These are phyloP conservation scores for Hypoxylon sp. DNA, from an alignment of 2,329 filamentous ascomycete species.

Conservation along the genomic window DNA sequence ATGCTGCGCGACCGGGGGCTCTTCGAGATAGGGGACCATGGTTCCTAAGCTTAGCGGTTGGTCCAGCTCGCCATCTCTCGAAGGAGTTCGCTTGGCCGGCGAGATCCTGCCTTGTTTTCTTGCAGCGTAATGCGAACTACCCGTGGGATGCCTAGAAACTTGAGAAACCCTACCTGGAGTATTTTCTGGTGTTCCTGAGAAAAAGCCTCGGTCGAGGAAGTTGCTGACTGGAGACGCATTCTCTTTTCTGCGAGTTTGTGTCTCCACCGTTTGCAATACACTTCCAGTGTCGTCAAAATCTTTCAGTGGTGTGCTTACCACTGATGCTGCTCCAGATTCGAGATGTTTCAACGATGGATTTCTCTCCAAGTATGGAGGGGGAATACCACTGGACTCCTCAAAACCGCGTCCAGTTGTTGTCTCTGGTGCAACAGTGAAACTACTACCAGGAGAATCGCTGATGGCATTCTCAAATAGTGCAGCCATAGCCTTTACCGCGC, in stretches of 20 bases:
- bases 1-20: conserved; percentile 52
- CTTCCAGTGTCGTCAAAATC: conserved; percentile 14
- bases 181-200: not conserved
- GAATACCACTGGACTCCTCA: conserved; percentile 34
- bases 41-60: conserved; percentile 49
- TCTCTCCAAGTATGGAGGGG: conserved; percentile 41
- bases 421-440: conserved; percentile 7
- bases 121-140: conserved; percentile 24
- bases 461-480: conserved; percentile 58
- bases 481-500: conserved; percentile 59
- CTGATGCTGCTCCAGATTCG: conserved; percentile 10
- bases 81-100: conserved; percentile 23
- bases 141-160: conserved; percentile 31
- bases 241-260: conserved; percentile 9
- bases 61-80: conserved; percentile 27
- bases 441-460: conserved; percentile 38
- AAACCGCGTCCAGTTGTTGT: conserved; percentile 23
- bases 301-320: conserved; percentile 6
- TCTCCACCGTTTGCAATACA: not conserved
- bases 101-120: conserved; percentile 33
- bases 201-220: too few relatives aligned
- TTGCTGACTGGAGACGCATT: too few relatives aligned
- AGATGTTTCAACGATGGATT: conserved; percentile 25
- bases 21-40: conserved; percentile 50
- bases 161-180: conserved; percentile 26